A percentile compares a stretch with the other conserved stretches of the same genome.
phyloP scores from a whole-genome alignment of 108 stramenopile genomes.

The Cyclostephanos tholiformis region DNA sequence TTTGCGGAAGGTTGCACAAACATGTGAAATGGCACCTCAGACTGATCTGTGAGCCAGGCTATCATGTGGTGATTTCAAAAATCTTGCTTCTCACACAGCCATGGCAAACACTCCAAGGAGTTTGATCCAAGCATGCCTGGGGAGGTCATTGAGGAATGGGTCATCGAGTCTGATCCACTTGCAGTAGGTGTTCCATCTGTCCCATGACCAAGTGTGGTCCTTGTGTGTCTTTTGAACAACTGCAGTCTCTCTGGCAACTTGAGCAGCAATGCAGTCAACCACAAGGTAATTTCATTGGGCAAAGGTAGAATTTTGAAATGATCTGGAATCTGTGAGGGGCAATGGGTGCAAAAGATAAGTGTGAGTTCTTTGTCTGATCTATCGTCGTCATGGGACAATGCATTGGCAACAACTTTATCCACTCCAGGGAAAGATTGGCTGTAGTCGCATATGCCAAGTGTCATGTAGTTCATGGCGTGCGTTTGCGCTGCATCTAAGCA shows the following conservation, averaged over 20 bases:
- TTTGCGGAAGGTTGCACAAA: constrained; percentile 4
- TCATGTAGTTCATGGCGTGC: background rate
- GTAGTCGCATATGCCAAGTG: background rate
- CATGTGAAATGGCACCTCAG: constrained; percentile 2
- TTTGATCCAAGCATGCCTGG: background rate
- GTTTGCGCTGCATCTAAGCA: background rate
- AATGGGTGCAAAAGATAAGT: background rate
- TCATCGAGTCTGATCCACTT: background rate
- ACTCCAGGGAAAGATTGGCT: background rate
- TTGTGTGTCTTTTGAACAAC: background rate
- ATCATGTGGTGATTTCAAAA: background rate
- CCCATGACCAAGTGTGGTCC: constrained; percentile 6
- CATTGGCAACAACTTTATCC: background rate
- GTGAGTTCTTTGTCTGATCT: background rate
- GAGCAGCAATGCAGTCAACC: background rate
- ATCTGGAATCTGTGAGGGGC: background rate
- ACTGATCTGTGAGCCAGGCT: constrained; percentile 4
- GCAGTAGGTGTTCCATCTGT: background rate
- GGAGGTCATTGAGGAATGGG: background rate
- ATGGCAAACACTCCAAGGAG: constrained; percentile 10
- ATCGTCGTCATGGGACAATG: background rate
- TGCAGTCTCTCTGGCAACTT: background rate
- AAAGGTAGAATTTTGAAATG: background rate
- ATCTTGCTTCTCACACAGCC: background rate
- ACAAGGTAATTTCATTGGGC: background rate